These are phyloP conservation scores for Russula ochroleuca DNA, from an alignment of 768 basidiomycete species.

Conservation along the genomic window DNA sequence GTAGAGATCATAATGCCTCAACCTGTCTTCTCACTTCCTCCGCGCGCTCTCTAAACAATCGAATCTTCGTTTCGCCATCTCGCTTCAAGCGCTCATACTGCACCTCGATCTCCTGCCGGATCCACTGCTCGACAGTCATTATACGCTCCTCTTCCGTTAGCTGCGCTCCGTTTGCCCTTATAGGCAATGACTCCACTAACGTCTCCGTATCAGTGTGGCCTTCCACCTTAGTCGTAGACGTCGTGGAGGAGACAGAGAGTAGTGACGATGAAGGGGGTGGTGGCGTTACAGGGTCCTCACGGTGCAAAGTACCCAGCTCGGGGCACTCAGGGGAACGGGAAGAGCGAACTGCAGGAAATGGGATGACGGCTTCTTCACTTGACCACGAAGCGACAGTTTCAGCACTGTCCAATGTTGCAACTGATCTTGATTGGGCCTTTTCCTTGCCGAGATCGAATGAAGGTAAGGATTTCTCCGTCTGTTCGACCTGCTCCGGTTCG, in stretches of 20 bases:
- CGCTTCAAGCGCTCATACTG: constrained; percentile 56
- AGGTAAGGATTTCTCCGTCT: too few relatives aligned
- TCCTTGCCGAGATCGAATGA: too few relatives aligned
- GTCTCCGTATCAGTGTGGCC: constrained; percentile 24
- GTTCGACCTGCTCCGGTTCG: too few relatives aligned
- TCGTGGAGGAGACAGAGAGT: constrained; percentile 20
- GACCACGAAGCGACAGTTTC: too few relatives aligned
- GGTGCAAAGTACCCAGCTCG: neutral
- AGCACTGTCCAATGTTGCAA: too few relatives aligned
- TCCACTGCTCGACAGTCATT: constrained; percentile 84
- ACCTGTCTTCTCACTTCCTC: constrained; percentile 36
- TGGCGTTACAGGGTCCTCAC: constrained; percentile 11
- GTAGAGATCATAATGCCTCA: constrained; percentile 29
- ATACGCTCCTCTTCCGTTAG: constrained; percentile 63
- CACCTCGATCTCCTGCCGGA: constrained; percentile 66
- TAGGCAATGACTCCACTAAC: constrained; percentile 30
- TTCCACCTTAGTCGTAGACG: constrained; percentile 24
- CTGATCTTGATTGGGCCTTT: too few relatives aligned
- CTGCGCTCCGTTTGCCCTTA: constrained; percentile 27
- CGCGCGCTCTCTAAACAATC: constrained; percentile 45
- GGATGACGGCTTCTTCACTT: too few relatives aligned
- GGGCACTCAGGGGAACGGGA: neutral
- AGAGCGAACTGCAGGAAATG: neutral
- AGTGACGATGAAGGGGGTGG: constrained; percentile 24
- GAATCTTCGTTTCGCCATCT: constrained; percentile 51